phyloP scores from a whole-genome alignment of 371 early-diverging fungal genomes.

The Mortierella sp. region DNA sequence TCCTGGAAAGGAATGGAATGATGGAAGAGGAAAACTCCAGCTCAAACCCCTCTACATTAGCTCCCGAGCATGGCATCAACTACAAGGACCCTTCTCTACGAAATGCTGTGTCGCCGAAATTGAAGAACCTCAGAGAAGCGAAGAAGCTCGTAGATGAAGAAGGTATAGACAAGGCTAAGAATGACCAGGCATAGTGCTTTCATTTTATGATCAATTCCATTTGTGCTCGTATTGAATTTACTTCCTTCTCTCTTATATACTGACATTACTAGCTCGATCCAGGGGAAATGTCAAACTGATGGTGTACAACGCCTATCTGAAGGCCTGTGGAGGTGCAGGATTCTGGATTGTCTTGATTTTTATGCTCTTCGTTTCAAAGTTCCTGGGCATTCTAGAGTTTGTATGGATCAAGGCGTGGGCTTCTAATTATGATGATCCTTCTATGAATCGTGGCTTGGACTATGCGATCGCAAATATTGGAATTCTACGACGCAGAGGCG shows the following conservation, averaged over 20 bases:
- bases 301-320: conserved; percentile 50
- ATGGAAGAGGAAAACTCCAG: conserved; percentile 38
- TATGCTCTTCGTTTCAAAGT: conserved; percentile 20
- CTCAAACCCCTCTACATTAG: conserved; percentile 24
- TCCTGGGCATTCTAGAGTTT: conserved; percentile 37
- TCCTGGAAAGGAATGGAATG: conserved; percentile 28
- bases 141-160: conserved; percentile 52
- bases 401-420: conserved; percentile 43
- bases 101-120: conserved; percentile 17
- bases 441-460: background rate
- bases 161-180: conserved; percentile 19
- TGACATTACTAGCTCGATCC: conserved; percentile 25
- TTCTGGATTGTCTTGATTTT: conserved; percentile 44
- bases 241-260: background rate
- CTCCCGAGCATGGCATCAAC: conserved; percentile 9
- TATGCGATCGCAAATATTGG: conserved; percentile 2
- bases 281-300: conserved; percentile 44
- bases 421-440: background rate
- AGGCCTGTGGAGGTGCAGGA: conserved; percentile 47
- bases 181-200: background rate
- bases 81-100: conserved; percentile 24
- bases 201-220: background rate
- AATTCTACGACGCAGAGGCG: conserved; percentile 9
- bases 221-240: background rate
- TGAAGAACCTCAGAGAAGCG: conserved; percentile 20